phyloP scores from a whole-genome alignment of 1,284 basidiomycete genomes.

The Kalmanozyma brasiliensis region DNA sequence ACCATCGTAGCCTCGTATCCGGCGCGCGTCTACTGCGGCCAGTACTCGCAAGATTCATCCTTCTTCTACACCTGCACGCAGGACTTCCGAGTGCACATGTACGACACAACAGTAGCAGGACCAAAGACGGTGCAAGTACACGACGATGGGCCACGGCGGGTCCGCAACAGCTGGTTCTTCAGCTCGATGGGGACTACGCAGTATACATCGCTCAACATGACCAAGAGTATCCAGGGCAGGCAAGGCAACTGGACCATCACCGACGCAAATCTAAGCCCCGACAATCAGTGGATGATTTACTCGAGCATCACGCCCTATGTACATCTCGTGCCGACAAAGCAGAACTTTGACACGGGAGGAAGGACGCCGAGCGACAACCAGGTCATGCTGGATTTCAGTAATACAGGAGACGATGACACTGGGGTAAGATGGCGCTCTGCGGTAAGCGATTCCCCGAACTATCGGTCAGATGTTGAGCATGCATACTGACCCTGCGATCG shows the following conservation, averaged over 20 bases:
- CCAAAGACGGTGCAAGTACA: constrained; percentile 34
- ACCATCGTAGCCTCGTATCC: constrained; percentile 85
- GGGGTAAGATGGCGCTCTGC: constrained; percentile 61
- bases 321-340: constrained; percentile 84
- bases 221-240: constrained; percentile 62
- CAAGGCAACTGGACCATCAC: constrained; percentile 65
- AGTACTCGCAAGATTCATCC: constrained; percentile 76
- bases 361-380: constrained; percentile 49
- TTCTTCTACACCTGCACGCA: constrained; percentile 69
- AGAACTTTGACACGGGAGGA: constrained; percentile 45
- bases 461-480: too few relatives aligned
- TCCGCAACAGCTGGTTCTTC: constrained; percentile 37
- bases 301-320: constrained; percentile 71
- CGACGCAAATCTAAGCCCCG: constrained; percentile 89
- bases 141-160: constrained; percentile 40
- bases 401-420: constrained; percentile 67
- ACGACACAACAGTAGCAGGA: constrained; percentile 39
- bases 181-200: constrained; percentile 69
- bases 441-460: constrained; percentile 50
- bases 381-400: constrained; percentile 66
- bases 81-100: constrained; percentile 78
- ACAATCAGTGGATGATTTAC: constrained; percentile 96
- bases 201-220: constrained; percentile 59
- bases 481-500: background rate
- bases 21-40: constrained; percentile 88